These are phyloP conservation scores for Albizia julibrissin DNA, from an alignment of 306 rosid genomes.

Conservation along the genomic window DNA sequence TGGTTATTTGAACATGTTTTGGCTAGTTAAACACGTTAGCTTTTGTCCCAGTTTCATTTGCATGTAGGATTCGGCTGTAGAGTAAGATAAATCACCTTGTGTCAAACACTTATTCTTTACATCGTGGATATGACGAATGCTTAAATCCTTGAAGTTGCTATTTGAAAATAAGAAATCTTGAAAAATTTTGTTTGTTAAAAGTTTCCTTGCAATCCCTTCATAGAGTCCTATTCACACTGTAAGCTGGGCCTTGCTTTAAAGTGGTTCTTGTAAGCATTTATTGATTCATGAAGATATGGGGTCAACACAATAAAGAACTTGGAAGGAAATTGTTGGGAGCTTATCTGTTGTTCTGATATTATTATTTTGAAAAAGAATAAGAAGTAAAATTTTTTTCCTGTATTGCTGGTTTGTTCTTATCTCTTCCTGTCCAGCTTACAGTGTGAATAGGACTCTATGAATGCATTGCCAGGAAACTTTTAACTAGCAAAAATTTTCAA, in stretches of 20 bases:
- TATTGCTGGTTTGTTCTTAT: neutral
- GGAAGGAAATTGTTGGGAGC: neutral
- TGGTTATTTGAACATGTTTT: neutral
- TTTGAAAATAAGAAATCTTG: neutral
- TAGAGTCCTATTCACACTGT: neutral
- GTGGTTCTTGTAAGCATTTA: slow-evolving; percentile 1
- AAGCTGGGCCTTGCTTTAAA: neutral
- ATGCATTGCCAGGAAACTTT: neutral
- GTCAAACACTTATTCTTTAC: neutral
- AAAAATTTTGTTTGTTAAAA: neutral
- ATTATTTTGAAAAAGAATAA: neutral
- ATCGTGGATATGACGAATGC: neutral
- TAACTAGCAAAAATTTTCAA: neutral
- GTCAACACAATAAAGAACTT: neutral
- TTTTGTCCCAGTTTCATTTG: neutral
- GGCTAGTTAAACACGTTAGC: neutral
- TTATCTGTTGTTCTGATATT: slow-evolving; percentile 4
- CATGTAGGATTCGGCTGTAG: neutral
- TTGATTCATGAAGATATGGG: slow-evolving; percentile 6
- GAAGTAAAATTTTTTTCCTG: neutral
- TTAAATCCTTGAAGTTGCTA: neutral
- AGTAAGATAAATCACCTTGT: neutral
- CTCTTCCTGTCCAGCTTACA: neutral
- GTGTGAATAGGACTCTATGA: neutral
- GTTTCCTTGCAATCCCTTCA: neutral